Evolutionary conservation across 352 stramenopile genomes (phyloP).

Genomic region (Globisporangium takayamanum): DNA sequence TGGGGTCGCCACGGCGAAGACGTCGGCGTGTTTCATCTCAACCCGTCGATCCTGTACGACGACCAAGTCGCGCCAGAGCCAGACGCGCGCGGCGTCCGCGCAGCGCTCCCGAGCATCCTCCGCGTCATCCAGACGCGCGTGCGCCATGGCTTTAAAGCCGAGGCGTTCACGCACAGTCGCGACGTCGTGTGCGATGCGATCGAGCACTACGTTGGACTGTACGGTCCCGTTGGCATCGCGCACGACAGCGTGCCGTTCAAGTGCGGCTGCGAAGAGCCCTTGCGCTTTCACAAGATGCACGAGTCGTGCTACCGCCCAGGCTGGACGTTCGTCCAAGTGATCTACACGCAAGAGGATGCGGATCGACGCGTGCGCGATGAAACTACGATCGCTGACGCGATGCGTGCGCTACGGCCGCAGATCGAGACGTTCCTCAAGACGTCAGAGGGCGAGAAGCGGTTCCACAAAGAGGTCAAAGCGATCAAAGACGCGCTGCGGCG

Average conservation of each 20-base stretch:
- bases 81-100: conserved; percentile 17
- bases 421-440: conserved; percentile 56
- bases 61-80: conserved; percentile 19
- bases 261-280: conserved; percentile 59
- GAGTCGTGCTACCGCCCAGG: conserved; percentile 50
- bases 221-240: conserved; percentile 47
- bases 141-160: conserved; percentile 52
- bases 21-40: conserved; percentile 44
- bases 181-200: conserved; percentile 43
- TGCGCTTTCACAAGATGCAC: conserved; percentile 65
- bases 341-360: conserved; percentile 57
- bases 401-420: conserved; percentile 44
- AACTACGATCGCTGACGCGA: conserved; percentile 29
- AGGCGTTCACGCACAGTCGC: conserved; percentile 44
- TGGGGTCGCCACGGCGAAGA: conserved; percentile 52
- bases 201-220: conserved; percentile 53
- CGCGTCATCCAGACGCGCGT: conserved; percentile 61
- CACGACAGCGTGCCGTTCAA: conserved; percentile 66
- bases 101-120: conserved; percentile 45
- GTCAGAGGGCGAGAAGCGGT: conserved; percentile 52
- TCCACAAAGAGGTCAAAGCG: conserved; percentile 44
- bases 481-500: conserved; percentile 2
- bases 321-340: conserved; percentile 54
- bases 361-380: conserved; percentile 41
- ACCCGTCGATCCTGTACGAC: conserved; percentile 41